These are phyloP conservation scores for Xylaria curta DNA, from an alignment of 495 filamentous ascomycete genomes.

Conservation along the genomic window DNA sequence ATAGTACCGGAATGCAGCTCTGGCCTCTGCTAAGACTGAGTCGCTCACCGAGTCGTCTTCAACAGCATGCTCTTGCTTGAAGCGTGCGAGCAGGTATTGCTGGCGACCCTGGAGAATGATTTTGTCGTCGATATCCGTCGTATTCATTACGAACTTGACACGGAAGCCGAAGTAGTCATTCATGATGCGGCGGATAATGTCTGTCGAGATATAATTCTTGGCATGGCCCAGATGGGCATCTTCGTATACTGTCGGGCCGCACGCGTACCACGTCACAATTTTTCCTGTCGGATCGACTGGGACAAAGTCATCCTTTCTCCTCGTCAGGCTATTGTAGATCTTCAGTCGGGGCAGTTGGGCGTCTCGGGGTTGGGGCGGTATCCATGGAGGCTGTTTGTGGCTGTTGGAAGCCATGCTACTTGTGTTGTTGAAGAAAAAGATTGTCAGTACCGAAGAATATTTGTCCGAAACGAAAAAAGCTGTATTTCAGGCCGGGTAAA, in stretches of 20 bases:
- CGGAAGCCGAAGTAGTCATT: conserved; percentile 81
- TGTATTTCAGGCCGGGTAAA: too few relatives aligned
- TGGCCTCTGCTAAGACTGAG: conserved; percentile 30
- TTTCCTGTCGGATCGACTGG: conserved; percentile 63
- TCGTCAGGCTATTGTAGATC: conserved; percentile 72
- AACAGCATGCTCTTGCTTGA: conserved; percentile 42
- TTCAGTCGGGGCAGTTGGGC: conserved; percentile 44
- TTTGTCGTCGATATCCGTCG: conserved; percentile 90
- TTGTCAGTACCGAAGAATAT: too few relatives aligned
- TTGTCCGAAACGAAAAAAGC: too few relatives aligned
- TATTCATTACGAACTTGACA: conserved; percentile 90
- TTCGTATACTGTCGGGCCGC: conserved; percentile 85
- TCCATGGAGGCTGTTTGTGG: conserved; percentile 31
- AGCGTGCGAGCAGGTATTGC: conserved; percentile 65
- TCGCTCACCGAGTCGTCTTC: conserved; percentile 34
- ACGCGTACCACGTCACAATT: conserved; percentile 77
- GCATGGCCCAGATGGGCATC: conserved; percentile 79
- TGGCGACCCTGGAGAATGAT: conserved; percentile 78
- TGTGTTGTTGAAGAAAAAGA: too few relatives aligned
- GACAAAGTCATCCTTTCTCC: conserved; percentile 71
- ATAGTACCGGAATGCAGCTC: conserved; percentile 37
- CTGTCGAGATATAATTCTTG: conserved; percentile 87
- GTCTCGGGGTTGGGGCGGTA: conserved; percentile 29
- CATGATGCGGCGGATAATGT: conserved; percentile 85
- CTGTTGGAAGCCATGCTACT: too few relatives aligned